Evolutionary conservation across 2,329 filamentous ascomycete species (phyloP), one percentile per base, ranked within the genome.

Genomic region (Exophiala spinifera): DNA sequence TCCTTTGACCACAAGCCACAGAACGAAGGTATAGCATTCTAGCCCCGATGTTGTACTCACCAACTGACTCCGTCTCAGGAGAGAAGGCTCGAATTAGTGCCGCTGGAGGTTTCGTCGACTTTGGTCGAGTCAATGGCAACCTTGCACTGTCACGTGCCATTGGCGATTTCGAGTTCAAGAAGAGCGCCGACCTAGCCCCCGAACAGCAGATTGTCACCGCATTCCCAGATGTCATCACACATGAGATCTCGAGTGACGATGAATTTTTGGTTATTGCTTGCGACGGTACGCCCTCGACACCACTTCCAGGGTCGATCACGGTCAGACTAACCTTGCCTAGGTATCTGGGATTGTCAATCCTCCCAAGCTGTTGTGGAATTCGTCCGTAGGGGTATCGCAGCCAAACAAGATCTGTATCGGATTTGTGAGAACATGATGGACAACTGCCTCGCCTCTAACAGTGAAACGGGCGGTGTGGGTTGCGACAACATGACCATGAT

Each of bases 361-460:
- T 99, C 94, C 43, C 94, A 99, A 77, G 89, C 92, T 36, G 94
- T 99, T 31, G 79, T 97, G 64, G 94, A 99, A 74, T 99, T 99
- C 70, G 94, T 97, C 61, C 84, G 94, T 71, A 87, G 94, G 69
- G 94, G 94, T 53, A 96, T 99, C 71, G 92, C 91, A 46, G 91
- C 91, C 48, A 96, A 96, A 79, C 94, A 99, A 75, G 88, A 95
- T 46, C 82, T 99, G 48, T 85, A 91, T 52, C 88, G 89, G 71
- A 97, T 99, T 67, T 97, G 92, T 73, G 94, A 99, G 76, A 99
- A 99, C 77, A 96, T 99, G 90, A 99, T 99, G 94, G 92, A 99
- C 79, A 99, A 97, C 78, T 99, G 94, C 71, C 80, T 99, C 62
- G 91, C 94, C 37, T 95, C 91, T 58, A 97, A 95, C 81, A 96